phyloP scores from a whole-genome alignment of 2,329 filamentous ascomycete species.

The Fusarium praegraminearum region DNA sequence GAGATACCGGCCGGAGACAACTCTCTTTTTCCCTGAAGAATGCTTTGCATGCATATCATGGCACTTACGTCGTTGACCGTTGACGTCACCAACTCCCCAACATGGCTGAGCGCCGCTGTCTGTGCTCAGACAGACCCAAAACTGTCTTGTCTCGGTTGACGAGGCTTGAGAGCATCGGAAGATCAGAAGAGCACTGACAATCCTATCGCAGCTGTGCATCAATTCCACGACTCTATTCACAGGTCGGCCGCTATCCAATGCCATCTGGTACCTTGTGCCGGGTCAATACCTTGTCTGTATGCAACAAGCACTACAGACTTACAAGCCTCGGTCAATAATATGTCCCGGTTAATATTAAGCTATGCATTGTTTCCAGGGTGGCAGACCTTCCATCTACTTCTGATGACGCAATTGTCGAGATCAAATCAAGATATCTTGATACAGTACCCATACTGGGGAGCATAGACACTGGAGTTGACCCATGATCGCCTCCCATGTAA shows the following conservation, averaged over 20 bases:
- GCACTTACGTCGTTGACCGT: slow-evolving; percentile 3
- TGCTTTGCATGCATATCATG: slow-evolving; percentile 10
- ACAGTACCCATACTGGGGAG: background rate
- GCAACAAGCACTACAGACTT: slow-evolving; percentile 8
- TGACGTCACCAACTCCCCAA: slow-evolving; percentile 31
- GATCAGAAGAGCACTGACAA: background rate
- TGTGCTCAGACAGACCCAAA: slow-evolving; percentile 1
- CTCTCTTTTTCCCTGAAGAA: background rate
- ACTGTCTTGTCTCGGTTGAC: slow-evolving; percentile 1
- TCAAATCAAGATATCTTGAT: slow-evolving; percentile 9
- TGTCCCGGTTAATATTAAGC: slow-evolving; percentile 14
- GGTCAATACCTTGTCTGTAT: background rate
- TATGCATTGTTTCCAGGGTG: slow-evolving; percentile 13
- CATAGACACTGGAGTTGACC: background rate
- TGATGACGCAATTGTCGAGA: slow-evolving; percentile 19
- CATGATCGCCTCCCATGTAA: background rate
- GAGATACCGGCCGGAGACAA: background rate
- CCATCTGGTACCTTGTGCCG: background rate
- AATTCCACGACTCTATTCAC: background rate
- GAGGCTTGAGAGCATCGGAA: background rate
- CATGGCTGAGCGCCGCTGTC: background rate
- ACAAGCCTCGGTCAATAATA: background rate
- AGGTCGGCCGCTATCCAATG: background rate
- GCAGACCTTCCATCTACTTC: background rate
- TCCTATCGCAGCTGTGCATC: background rate